Evolutionary conservation across 192 early-diverging fungal genomes (phyloP), one percentile per base, ranked within the genome.

Genomic region (Allomyces macrogynus): DNA sequence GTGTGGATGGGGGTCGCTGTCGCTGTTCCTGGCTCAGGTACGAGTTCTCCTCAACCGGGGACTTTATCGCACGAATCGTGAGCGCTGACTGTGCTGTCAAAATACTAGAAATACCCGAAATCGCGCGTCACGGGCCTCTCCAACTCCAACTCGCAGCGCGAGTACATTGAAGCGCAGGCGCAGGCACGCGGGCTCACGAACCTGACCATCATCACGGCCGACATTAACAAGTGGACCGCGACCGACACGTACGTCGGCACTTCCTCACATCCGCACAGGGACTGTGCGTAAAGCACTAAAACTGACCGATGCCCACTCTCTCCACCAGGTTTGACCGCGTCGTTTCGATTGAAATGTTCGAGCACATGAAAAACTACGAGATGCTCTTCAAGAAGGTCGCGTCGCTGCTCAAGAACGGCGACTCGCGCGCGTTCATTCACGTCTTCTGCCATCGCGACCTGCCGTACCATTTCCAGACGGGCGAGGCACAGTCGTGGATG

Each of bases 351-450:
- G 81, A 84, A 69, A 84, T 84, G 81, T 82, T 82, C 62, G 78
- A 83, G 67, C 81, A 82, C 67, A 84, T 83, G 81, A 85, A 84
- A 64, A 81, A 84, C 69, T 85, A 82, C 67, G 68, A 70, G 32
- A 43, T 63, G 43, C 71, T 85, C 20, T 75, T 85, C 63, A 16
- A 24, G 22, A 84, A 84, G 66, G 67, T 86, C 40, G 77, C 77
- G 14, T 65, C 62, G 1, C 86, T 84, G 84, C 70, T 86, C 27
- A 69, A 68, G 23, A 75, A 80, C 2, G 74, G 72, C 10, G 74
- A 76, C 20, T 84, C 84, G n/a, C 70, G 73, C 3, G 64, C 84
- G 40, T 86, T 86, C 74, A 72, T 83, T 49, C 84, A 86, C 70
- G 74, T 82, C 60, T 84, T 86, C 68, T 67, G 66, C 42, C 84